These are phyloP conservation scores for Sugiyamaella americana DNA, from an alignment of 805 yeast species.

Conservation along the genomic window DNA sequence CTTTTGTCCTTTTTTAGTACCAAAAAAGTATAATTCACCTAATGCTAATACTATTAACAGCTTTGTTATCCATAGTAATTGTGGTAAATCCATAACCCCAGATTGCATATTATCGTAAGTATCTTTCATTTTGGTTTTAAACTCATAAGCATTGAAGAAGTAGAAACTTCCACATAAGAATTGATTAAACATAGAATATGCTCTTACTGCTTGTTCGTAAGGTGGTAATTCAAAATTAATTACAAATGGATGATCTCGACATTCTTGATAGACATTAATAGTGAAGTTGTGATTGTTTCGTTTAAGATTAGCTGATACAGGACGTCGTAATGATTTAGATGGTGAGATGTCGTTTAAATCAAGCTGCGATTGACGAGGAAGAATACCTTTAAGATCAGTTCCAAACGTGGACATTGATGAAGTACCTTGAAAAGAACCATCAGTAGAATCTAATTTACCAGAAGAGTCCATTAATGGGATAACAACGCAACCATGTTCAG, in stretches of 20 bases:
- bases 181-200: slow-evolving; percentile 12
- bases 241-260: slow-evolving; percentile 3
- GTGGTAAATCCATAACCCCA: slow-evolving; percentile 4
- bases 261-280: background rate
- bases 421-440: slow-evolving; percentile 3
- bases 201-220: slow-evolving; percentile 15
- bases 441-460: background rate
- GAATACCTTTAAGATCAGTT: slow-evolving; percentile 11
- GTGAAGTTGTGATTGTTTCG: slow-evolving; percentile 2
- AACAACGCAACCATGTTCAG: background rate
- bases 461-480: slow-evolving; percentile 5
- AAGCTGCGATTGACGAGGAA: slow-evolving; percentile 8
- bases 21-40: slow-evolving; percentile 22
- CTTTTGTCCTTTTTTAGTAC: slow-evolving; percentile 4
- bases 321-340: background rate
- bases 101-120: slow-evolving; percentile 8
- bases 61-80: slow-evolving; percentile 15
- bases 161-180: slow-evolving; percentile 21
- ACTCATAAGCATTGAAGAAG: slow-evolving; percentile 19
- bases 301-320: background rate
- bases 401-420: slow-evolving; percentile 17
- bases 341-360: slow-evolving; percentile 4
- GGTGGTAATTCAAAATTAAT: slow-evolving; percentile 17
- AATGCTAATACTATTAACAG: slow-evolving; percentile 19
- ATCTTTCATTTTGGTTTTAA: slow-evolving; percentile 10